Base-by-base conservation (phyloP, 2,329 filamentous ascomycete genomes). In the Trichoderma sp. region DNA sequence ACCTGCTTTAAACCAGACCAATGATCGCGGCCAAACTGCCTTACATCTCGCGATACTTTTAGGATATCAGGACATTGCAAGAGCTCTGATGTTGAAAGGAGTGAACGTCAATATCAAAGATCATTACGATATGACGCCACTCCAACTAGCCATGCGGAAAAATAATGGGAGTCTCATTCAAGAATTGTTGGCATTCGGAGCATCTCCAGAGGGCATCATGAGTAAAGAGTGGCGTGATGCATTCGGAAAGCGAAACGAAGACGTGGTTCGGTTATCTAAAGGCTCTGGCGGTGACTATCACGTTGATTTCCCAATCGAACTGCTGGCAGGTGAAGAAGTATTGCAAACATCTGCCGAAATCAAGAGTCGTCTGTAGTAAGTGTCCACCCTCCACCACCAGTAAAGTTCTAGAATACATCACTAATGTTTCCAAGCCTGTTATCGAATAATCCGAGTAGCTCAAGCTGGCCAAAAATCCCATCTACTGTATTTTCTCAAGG, bases 81-180 rank as follows among this genome's bases (percentile, higher is more conserved):
- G 10, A 40, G 19, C 13, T 40, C 33, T 59, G 14, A 59, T 59
- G 14, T 40, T 10, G 8, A 4, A 16, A 6, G 56, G 56, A 27
- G 33, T 29, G 4, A 19, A 33, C 5, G 24, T 59, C 2, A 24
- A 59, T 16, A 5, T 13, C 21, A 11, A 27, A 16, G 6, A 49
- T 19, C 0, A 8, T 40, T 1, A 47, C 4, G 21, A 19, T 0
- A 35, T 1, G 29, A 66, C 53, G 10, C 63, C 63, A 6, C 37
- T 58, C 7, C 53, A 10, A 4, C 2, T 35, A 19, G 53, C 53
- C 0, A 5, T 66, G 3, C 19, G 4, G 1, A 3, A 3, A 1
- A 19, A 16, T 2, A 0, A 35, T n/a, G 3, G 1, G 4, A 1
- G 5, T 4, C 1, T 43, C 16, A 47, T 58, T 13, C 4, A 27